Evolutionary conservation across 148 eudicot genomes (phyloP).

Genomic region (Amaranthus hypochondriacus): DNA sequence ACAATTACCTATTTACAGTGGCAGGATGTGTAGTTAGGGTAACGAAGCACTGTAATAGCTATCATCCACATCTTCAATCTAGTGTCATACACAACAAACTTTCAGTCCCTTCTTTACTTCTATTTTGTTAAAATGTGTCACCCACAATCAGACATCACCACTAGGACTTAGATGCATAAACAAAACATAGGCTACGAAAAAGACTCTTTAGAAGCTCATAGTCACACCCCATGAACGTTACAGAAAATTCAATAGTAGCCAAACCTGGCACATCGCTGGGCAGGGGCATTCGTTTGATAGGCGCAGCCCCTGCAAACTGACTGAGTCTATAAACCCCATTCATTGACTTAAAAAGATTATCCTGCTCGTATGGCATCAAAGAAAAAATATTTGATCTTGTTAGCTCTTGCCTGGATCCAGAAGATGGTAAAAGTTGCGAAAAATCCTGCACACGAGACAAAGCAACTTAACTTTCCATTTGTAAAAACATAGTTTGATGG

Average conservation of each 20-base stretch:
- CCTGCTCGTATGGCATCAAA: constrained; percentile 30
- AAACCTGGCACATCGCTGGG: constrained; percentile 49
- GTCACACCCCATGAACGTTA: not conserved
- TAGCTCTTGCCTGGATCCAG: constrained; percentile 37
- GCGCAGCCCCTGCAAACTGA: constrained; percentile 32
- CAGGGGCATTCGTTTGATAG: constrained; percentile 32
- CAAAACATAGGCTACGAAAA: constrained; percentile 1
- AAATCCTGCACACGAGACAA: constrained; percentile 36
- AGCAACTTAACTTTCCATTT: not conserved
- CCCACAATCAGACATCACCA: not conserved
- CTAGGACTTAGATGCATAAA: not conserved
- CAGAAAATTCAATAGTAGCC: not conserved
- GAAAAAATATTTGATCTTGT: constrained; percentile 27
- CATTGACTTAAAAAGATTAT: constrained; percentile 31
- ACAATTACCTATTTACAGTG: too few species aligned
- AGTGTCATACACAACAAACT: not conserved
- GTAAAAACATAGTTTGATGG: not conserved
- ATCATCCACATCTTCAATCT: not conserved
- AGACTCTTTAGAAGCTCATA: not conserved
- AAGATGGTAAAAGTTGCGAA: constrained; percentile 33
- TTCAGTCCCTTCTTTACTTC: not conserved
- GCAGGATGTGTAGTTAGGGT: too few species aligned
- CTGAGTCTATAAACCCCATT: constrained; percentile 27
- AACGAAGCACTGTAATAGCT: too few species aligned
- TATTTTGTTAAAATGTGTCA: too few species aligned